A percentile compares a stretch with the other conserved stretches of the same genome.
Evolutionary conservation across 2,329 filamentous ascomycete species (phyloP).

Genomic region (Trichothecium sympodiale): DNA sequence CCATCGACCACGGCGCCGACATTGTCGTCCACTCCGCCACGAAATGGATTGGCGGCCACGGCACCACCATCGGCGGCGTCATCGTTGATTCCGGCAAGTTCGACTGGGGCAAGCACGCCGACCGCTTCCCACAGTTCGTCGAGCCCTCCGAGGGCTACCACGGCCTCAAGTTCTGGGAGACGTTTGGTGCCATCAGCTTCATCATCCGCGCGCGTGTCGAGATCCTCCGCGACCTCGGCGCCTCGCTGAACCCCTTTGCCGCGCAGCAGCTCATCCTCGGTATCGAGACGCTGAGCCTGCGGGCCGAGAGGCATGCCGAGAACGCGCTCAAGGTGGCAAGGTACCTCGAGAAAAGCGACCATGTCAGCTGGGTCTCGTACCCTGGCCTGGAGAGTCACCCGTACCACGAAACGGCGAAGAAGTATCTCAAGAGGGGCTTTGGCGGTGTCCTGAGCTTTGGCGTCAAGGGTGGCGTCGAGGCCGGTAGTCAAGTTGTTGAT

Average conservation of each 20-base stretch:
- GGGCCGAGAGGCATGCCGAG: conserved; percentile 74
- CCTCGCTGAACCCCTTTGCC: conserved; percentile 76
- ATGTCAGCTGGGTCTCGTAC: conserved; percentile 91
- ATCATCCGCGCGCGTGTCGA: conserved; percentile 82
- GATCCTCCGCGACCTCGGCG: conserved; percentile 77
- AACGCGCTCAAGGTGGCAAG: conserved; percentile 72
- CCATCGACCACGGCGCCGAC: conserved; percentile 78
- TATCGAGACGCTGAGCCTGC: conserved; percentile 78
- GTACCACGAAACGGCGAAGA: conserved; percentile 71
- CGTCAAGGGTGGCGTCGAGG: conserved; percentile 76
- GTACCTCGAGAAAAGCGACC: conserved; percentile 72
- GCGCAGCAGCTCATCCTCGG: conserved; percentile 88
- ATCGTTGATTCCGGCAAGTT: conserved; percentile 86
- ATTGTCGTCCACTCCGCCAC: conserved; percentile 92
- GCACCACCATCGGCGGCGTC: conserved; percentile 80
- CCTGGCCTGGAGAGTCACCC: conserved; percentile 75
- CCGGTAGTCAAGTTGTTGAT: conserved; percentile 82
- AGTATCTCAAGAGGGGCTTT: conserved; percentile 74
- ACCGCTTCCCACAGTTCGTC: conserved; percentile 84
- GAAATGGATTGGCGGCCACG: conserved; percentile 96
- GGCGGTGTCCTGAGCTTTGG: conserved; percentile 91
- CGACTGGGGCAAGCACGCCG: conserved; percentile 77
- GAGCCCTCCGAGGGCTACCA: conserved; percentile 86
- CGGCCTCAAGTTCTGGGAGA: conserved; percentile 88
- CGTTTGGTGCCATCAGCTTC: conserved; percentile 73